Conservation (phyloP, 1,139 yeast genomes). For the Kodamaea alishanica region DNA sequence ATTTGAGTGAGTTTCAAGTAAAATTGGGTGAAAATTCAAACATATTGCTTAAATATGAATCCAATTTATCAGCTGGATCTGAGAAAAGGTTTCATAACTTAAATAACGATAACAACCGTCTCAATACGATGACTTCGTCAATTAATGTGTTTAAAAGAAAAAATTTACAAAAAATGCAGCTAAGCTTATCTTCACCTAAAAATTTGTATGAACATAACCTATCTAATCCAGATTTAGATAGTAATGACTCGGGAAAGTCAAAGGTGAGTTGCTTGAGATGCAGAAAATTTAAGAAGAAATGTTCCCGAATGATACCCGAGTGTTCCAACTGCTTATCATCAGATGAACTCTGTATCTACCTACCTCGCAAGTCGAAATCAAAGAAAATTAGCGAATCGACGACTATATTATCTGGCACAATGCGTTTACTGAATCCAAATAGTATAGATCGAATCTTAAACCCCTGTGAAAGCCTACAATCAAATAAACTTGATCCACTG, state of each 20-base stretch:
- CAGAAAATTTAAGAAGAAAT: conserved; percentile 24
- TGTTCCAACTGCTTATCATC: conserved; percentile 24
- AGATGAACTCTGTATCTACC: conserved; percentile 22
- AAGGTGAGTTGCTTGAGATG: conserved; percentile 24
- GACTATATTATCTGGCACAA: too few relatives aligned
- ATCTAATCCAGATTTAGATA: conserved; percentile 14
- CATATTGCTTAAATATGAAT: background rate
- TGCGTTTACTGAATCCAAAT: too few relatives aligned
- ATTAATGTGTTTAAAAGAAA: conserved; percentile 24
- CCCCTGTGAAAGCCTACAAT: too few relatives aligned
- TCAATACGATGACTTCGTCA: conserved; percentile 8
- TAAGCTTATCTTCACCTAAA: conserved; percentile 5
- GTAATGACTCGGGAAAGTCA: conserved; percentile 15
- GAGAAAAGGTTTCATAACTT: conserved; percentile 1
- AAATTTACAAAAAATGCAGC: conserved; percentile 14
- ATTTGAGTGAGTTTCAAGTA: conserved; percentile 18
- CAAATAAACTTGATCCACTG: too few relatives aligned
- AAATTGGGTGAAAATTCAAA: conserved; percentile 3
- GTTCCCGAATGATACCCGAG: conserved; percentile 23
- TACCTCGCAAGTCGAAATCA: conserved; percentile 16
- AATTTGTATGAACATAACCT: conserved; percentile 21
- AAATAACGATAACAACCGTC: background rate
- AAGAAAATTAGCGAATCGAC: background rate
- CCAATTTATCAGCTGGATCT: conserved; percentile 7
- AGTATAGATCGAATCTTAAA: too few relatives aligned